Evolutionary conservation across 2,329 filamentous ascomycete species (phyloP), one percentile per base, ranked within the genome.

Genomic region (Beauveria rudraprayagi): DNA sequence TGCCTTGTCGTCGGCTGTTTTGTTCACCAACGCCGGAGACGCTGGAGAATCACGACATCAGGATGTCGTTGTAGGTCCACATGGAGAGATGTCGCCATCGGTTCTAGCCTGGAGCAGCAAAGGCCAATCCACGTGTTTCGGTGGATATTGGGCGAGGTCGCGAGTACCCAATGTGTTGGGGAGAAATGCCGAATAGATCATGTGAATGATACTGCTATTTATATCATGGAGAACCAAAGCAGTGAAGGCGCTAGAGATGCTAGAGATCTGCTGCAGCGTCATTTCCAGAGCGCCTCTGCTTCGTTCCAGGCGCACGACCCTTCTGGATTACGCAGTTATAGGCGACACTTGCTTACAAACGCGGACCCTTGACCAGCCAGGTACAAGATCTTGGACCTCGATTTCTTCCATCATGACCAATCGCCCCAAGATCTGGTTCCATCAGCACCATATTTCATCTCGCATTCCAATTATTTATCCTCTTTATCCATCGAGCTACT

Each of bases 21-120:
- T 47, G 58, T 24, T 60, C 47, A 51, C 44, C 37, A 34, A 22
- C 44, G 30, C 7, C 41, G 59, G 52, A 47, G 41, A 47, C 22
- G 43, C 8, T 54, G 50, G 50, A 37, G 17, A 52, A 61, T 61
- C 46, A 57, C 60, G 60, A 61, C 60, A 61, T 52, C 53, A 61
- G 44, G 43, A 56, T 52, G 53, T 37, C 52, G 37, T 52, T 53
- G 60, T 3, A n/a, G 59, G n/a, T 61, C 60, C 60, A 61, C 60
- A 47, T 16, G 56, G 22, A 22, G n/a, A 40, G 26, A 61, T 61
- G 60, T 61, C 60, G 60, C 60, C 48, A 61, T 61, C 60, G 60
- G 11, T 34, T 10, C 53, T 61, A 57, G 30, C 60, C 60, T 46
- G 53, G 60, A 61, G 60, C 14, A 60, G 57, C 48, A 37, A 60